Base-by-base conservation (phyloP, 2,329 filamentous ascomycete species). In the Colletotrichum musae region DNA sequence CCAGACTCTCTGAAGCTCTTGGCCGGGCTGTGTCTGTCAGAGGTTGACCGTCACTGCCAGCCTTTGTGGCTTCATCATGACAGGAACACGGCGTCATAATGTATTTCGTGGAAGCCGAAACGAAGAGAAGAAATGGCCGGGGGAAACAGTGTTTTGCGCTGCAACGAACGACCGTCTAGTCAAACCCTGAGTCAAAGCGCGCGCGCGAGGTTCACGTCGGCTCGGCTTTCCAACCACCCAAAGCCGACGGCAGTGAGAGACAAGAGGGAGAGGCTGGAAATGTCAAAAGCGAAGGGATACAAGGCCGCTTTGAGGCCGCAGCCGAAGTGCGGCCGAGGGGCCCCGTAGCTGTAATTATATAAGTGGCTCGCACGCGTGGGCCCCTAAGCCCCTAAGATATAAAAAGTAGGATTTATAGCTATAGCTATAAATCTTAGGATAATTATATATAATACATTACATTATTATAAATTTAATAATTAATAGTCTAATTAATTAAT, bases 21-120 rank as follows among this genome's bases (percentile, higher is more conserved):
- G 58, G 64, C 51, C 10, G 32, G 64, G 64, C 64, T 63, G 64
- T 67, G 64, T 58, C 18, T 67, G 64, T 67, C 10, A 51, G 51
- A 63, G 24, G 26, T 36, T 24, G n/a, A 13, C 26, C 58, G 9
- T 43, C 10, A 18, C 15, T 47, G 13, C 16, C n/a, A 7, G 43
- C 53, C 15, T 4, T 43, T 5, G 7, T n/a, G 36, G 43, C 9
- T 50, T 54, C 10, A 47, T 43, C 41, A 43, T n/a, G 41, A 43
- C 41, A n/a, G 13, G 41, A 43, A n/a, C 6, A 48, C 13, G 26
- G 32, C 32, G 32, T 10, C 12, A 39, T 28, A 15, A 43, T 15
- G 15, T 9, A 56, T 50, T 28, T 18, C 10, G 26, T 16, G 24
- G 21, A n/a, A 32, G 41, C 32, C 32, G 32, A 36, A 36, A 36